Conservation (phyloP, 78 protist species). For the Guillardia theta region DNA sequence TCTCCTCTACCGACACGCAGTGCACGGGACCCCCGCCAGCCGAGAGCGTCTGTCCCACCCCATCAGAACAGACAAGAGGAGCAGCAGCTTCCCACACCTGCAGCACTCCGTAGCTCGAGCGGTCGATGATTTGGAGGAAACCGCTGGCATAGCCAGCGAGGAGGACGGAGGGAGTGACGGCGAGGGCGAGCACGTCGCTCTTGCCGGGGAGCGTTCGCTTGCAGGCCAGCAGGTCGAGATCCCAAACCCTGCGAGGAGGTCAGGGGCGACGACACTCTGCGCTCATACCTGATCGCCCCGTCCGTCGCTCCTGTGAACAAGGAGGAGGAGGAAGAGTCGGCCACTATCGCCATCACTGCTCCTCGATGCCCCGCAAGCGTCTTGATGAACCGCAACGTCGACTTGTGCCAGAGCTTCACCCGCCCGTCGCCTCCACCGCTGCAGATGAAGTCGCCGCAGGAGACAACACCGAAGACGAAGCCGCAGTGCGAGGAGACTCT, state of each 20-base stretch:
- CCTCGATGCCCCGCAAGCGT: slow-evolving; percentile 3
- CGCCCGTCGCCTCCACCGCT: background rate
- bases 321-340: background rate
- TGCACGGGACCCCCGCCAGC: background rate
- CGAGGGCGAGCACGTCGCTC: background rate
- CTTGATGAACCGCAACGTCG: background rate
- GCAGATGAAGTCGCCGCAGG: background rate
- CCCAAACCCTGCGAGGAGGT: background rate
- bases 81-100: background rate
- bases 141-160: background rate
- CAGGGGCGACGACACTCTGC: background rate
- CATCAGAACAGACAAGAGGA: background rate
- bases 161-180: background rate
- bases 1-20: background rate
- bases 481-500: background rate
- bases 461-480: background rate
- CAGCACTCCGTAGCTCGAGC: background rate
- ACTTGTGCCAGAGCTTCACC: background rate
- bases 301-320: background rate
- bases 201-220: background rate
- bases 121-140: background rate
- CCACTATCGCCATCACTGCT: background rate
- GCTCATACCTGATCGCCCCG: background rate
- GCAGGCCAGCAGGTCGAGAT: background rate
- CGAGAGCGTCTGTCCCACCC: background rate